phyloP scores from a whole-genome alignment of 805 yeast genomes.

The Candida coquimbonensis region DNA sequence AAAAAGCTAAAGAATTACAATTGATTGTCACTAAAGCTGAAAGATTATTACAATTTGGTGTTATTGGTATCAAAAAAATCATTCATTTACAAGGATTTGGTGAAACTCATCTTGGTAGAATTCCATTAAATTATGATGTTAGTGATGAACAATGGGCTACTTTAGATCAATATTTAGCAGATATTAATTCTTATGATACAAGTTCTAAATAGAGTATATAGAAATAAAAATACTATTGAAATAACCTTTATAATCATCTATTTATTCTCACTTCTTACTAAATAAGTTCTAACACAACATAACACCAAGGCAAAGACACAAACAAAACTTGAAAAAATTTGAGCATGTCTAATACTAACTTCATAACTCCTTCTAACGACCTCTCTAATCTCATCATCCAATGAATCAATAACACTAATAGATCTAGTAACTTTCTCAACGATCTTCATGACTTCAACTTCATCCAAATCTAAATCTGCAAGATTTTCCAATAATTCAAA shows the following conservation, averaged over 20 bases:
- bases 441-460: constrained; percentile 4
- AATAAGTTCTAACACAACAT: constrained; percentile 5
- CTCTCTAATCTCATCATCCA: constrained; percentile 6
- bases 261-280: background rate
- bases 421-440: constrained; percentile 11
- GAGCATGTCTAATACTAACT: constrained; percentile 13
- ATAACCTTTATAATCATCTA: too few species aligned
- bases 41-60: constrained; percentile 29
- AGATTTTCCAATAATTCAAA: constrained; percentile 9
- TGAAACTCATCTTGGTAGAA: constrained; percentile 37
- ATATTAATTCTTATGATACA: constrained; percentile 10
- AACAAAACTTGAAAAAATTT: constrained; percentile 4
- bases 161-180: constrained; percentile 9
- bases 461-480: background rate
- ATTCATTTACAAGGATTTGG: constrained; percentile 36
- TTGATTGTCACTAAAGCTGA: constrained; percentile 38
- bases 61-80: constrained; percentile 41
- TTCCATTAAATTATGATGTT: constrained; percentile 37
- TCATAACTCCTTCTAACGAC: constrained; percentile 10
- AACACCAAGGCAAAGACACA: constrained; percentile 5
- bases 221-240: background rate
- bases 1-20: constrained; percentile 38
- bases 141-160: constrained; percentile 26
- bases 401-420: constrained; percentile 12
- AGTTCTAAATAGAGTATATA: constrained; percentile 4